These are phyloP conservation scores for Rutstroemia sp. DNA, from an alignment of 2,329 filamentous ascomycete genomes.

Conservation along the genomic window DNA sequence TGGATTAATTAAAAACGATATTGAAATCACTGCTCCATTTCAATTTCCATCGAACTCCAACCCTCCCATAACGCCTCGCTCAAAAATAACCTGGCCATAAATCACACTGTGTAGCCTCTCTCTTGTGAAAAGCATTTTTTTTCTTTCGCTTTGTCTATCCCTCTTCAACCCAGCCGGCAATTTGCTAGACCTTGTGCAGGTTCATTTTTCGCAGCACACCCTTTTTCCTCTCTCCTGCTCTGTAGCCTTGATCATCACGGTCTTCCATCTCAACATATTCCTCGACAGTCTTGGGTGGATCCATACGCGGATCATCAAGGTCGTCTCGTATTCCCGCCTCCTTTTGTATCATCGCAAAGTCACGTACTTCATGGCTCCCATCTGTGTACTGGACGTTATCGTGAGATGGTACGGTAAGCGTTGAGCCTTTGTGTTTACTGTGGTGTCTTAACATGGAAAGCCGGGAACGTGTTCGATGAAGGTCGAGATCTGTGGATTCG, in stretches of 20 bases:
- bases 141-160: not conserved
- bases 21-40: not conserved
- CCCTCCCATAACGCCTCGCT: slow-evolving; percentile 2
- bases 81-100: not conserved
- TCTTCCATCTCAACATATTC: slow-evolving; percentile 1
- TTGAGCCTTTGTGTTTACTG: slow-evolving; percentile 9
- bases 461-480: slow-evolving; percentile 24
- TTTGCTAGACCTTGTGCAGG: slow-evolving; percentile 9
- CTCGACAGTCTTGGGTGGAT: not conserved
- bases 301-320: slow-evolving; percentile 1
- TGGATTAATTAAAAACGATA: slow-evolving; percentile 4
- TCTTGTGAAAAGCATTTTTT: not conserved
- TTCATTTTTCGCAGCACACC: slow-evolving; percentile 16
- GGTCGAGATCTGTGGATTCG: slow-evolving; percentile 44
- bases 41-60: slow-evolving; percentile 1
- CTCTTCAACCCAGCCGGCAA: not conserved
- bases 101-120: not conserved
- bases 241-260: slow-evolving; percentile 3
- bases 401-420: slow-evolving; percentile 14
- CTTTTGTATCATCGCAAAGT: not conserved
- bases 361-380: slow-evolving; percentile 13
- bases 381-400: slow-evolving; percentile 21
- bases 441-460: slow-evolving; percentile 16
- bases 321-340: slow-evolving; percentile 2
- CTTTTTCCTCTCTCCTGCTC: slow-evolving; percentile 15